Evolutionary conservation across 805 yeast species (phyloP).

Genomic region (Metschnikowia borealis): DNA sequence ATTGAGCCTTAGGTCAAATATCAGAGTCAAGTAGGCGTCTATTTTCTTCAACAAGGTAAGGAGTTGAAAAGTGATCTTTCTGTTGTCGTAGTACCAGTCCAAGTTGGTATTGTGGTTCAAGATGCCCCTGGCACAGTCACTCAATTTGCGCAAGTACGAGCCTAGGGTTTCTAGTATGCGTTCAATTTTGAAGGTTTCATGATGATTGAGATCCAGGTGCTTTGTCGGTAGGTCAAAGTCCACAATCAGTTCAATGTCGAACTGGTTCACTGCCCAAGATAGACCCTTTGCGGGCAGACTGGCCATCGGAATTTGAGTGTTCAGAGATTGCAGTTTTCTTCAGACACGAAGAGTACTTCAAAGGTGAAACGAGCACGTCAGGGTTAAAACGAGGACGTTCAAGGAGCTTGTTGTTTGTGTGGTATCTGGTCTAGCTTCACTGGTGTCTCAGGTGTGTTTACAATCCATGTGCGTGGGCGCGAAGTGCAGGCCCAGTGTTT

Average conservation of each 20-base stretch:
- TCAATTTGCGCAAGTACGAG: background rate
- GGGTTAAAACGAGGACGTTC: background rate
- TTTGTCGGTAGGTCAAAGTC: constrained; percentile 1
- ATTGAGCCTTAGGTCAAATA: background rate
- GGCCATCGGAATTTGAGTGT: background rate
- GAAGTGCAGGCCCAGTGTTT: background rate
- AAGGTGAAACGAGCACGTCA: background rate
- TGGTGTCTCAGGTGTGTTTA: constrained; percentile 3
- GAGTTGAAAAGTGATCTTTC: constrained; percentile 1
- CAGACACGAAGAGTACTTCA: background rate
- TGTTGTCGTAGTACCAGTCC: constrained; percentile 3
- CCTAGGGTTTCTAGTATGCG: constrained; percentile 1
- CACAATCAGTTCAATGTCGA: constrained; percentile 2
- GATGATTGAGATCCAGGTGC: background rate
- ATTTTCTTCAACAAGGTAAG: constrained; percentile 1
- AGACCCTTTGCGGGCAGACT: constrained; percentile 3
- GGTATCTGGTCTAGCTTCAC: background rate
- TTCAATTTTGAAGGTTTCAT: constrained; percentile 24
- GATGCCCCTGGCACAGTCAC: background rate
- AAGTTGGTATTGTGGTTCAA: background rate
- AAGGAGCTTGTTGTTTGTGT: background rate
- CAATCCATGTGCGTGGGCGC: constrained; percentile 3
- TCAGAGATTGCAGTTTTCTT: background rate
- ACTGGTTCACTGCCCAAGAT: constrained; percentile 4
- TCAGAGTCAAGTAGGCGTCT: constrained; percentile 1